A percentile compares a stretch with the other conserved stretches of the same genome.
These are phyloP conservation scores for Anthoceros angustus DNA, from an alignment of 225 moss, liverwort and hornwort species.

Conservation along the genomic window DNA sequence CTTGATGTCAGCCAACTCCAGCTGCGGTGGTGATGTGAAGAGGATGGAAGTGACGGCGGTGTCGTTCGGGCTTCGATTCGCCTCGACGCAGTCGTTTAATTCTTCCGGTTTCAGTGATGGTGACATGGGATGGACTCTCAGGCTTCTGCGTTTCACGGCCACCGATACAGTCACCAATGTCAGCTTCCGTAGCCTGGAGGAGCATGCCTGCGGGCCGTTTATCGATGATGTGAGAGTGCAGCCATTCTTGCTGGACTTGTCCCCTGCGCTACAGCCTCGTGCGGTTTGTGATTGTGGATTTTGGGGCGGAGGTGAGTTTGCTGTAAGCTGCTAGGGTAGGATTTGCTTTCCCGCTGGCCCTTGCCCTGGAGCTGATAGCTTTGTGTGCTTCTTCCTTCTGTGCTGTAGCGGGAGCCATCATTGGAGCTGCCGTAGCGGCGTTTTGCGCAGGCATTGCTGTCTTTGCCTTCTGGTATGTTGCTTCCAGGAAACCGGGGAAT, in stretches of 20 bases:
- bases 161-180: not conserved
- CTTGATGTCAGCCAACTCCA: not conserved
- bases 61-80: not conserved
- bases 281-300: not conserved
- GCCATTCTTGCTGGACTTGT: not conserved
- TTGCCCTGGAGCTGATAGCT: not conserved
- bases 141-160: not conserved
- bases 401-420: not conserved
- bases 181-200: not conserved
- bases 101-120: not conserved
- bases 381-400: not conserved
- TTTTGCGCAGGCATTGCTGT: not conserved
- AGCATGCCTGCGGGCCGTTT: not conserved
- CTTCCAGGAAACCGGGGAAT: too few relatives aligned
- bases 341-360: not conserved
- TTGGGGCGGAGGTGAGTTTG: not conserved
- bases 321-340: not conserved
- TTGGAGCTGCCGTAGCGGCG: not conserved
- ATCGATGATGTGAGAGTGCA: conserved; percentile 2
- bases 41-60: not conserved
- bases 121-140: not conserved
- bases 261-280: not conserved
- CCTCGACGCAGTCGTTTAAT: not conserved
- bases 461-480: too few relatives aligned
- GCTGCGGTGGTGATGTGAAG: not conserved